phyloP scores from a whole-genome alignment of 805 yeast species.

The Nakazawaea molendinolei region DNA sequence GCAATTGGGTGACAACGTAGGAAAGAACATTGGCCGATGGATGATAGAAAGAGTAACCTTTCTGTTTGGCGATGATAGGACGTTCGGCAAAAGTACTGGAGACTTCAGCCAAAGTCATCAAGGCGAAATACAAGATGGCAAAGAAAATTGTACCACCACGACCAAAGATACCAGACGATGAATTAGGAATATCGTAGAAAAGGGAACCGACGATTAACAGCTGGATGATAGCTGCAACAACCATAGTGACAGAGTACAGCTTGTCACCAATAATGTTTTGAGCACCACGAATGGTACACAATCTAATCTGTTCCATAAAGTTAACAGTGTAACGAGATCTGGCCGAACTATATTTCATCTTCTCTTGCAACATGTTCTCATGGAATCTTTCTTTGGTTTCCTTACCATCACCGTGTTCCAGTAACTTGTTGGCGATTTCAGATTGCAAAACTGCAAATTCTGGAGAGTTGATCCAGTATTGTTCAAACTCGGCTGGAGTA shows the following conservation, averaged over 20 bases:
- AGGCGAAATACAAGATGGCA: constrained; percentile 44
- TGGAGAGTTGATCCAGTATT: constrained; percentile 48
- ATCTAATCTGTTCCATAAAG: constrained; percentile 40
- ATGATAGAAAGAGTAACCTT: constrained; percentile 62
- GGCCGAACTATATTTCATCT: constrained; percentile 29
- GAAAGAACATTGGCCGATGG: constrained; percentile 73
- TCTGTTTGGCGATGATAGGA: constrained; percentile 64
- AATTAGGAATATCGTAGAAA: constrained; percentile 43
- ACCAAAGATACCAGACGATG: constrained; percentile 52
- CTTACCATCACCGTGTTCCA: constrained; percentile 18
- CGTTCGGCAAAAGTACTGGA: constrained; percentile 41
- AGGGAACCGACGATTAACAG: constrained; percentile 61
- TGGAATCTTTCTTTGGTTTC: constrained; percentile 28
- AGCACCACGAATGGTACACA: constrained; percentile 43
- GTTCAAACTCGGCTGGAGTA: constrained; percentile 56
- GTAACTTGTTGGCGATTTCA: constrained; percentile 19
- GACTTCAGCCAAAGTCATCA: constrained; percentile 43
- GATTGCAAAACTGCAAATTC: constrained; percentile 32
- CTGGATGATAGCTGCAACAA: constrained; percentile 44
- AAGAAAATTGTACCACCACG: constrained; percentile 62
- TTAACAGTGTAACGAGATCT: constrained; percentile 38
- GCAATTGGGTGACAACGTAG: constrained; percentile 52
- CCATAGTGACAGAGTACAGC: constrained; percentile 38
- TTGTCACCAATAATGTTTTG: constrained; percentile 53
- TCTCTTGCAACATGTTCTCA: constrained; percentile 29